Conservation (phyloP, 2,329 filamentous ascomycete species). For the Biscogniauxia marginata region DNA sequence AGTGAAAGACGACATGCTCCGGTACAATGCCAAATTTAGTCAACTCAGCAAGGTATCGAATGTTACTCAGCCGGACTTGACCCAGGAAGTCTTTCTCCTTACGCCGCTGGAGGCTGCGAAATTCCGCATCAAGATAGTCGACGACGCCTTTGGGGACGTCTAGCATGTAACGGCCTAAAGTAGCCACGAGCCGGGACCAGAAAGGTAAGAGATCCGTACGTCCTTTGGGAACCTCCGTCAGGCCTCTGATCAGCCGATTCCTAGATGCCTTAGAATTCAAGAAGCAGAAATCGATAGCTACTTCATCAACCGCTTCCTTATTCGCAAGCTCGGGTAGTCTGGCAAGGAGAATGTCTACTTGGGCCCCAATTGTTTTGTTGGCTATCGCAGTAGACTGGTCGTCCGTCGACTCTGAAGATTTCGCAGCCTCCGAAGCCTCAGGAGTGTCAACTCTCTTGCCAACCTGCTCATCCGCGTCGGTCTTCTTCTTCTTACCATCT, state of each 20-base stretch:
- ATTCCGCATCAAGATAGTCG: slow-evolving; percentile 91
- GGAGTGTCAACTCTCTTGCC: slow-evolving; percentile 68
- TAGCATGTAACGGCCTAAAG: slow-evolving; percentile 87
- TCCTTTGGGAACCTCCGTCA: slow-evolving; percentile 93
- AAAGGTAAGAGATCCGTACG: slow-evolving; percentile 86
- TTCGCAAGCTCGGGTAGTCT: slow-evolving; percentile 87
- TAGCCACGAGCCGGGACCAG: slow-evolving; percentile 91
- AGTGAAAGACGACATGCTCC: slow-evolving; percentile 98
- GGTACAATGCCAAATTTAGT: slow-evolving; percentile 98
- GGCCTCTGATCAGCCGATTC: slow-evolving; percentile 86
- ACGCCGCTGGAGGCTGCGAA: slow-evolving; percentile 90
- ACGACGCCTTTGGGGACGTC: slow-evolving; percentile 93
- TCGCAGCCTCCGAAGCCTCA: slow-evolving; percentile 50
- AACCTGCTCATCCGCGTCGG: slow-evolving; percentile 75
- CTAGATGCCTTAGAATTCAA: slow-evolving; percentile 97
- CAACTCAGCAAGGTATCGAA: slow-evolving; percentile 94
- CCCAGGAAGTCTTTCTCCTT: slow-evolving; percentile 98
- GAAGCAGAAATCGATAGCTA: slow-evolving; percentile 95
- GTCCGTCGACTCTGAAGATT: slow-evolving; percentile 56
- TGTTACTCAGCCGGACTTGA: slow-evolving; percentile 88
- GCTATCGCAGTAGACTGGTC: slow-evolving; percentile 92
- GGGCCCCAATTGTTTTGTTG: slow-evolving; percentile 96
- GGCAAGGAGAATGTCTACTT: slow-evolving; percentile 86
- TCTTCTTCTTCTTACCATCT: slow-evolving; percentile 91
- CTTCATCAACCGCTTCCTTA: slow-evolving; percentile 89